phyloP scores from a whole-genome alignment of 306 rosid species.

The apple (Malus domestica) region ASM211411v1 NC_041797.1:31156501-31157000 shows the following conservation, averaged over 20 bases:
- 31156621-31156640: conserved; percentile 18
- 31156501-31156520: conserved; percentile 98
- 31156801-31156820: conserved; percentile 98
- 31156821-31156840: conserved; percentile 57
- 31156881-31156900: background rate
- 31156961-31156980: background rate
- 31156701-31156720: conserved; percentile 87
- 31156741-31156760: conserved; percentile 86
- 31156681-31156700: conserved; percentile 55
- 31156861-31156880: background rate
- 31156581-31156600: conserved; percentile 55
- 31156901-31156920: background rate
- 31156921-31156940: background rate
- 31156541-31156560: conserved; percentile 81
- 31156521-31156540: conserved; percentile 98
- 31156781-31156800: conserved; percentile 83
- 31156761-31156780: conserved; percentile 84
- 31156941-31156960: background rate
- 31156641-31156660: conserved; percentile 16
- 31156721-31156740: conserved; percentile 96
- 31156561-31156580: conserved; percentile 65
- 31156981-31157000: background rate
- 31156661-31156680: conserved; percentile 77
- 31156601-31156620: conserved; percentile 12
- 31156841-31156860: background rate